Base-by-base conservation (phyloP, 352 stramenopile genomes). In the Albugo laibachii region DNA sequence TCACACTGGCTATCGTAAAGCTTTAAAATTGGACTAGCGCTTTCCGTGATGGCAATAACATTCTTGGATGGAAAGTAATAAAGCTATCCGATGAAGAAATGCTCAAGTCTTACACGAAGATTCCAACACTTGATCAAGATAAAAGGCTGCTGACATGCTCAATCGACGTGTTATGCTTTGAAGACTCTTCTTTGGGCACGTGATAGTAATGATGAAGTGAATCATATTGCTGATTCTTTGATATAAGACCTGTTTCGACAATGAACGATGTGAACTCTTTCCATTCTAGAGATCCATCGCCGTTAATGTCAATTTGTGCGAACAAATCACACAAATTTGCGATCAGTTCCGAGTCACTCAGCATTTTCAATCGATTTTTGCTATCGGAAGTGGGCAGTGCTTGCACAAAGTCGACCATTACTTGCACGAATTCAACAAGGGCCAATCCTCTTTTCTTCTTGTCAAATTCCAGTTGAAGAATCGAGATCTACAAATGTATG, bases 191-290 rank as follows among this genome's bases (percentile, higher is more conserved):
- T 69, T 74, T 86, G 18, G 53, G 57, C 21, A 78, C 66, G 48
- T 83, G 61, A 47, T 83, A 66, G 62, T 89, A 93, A 47, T 68
- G 65, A 53, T 85, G 76, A 41, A 93, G 92, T n/a, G 71, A 86
- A 56, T 86, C 83, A 49, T 71, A 78, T 47, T 87, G 72, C 54
- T 88, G 77, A 55, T 60, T 85, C 49, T 86, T 84, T 41, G 69
- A 66, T 5, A 69, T 80, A 34, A 87, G 64, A 11, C 78, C 82
- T 41, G 73, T 91, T 47, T 94, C 82, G 24, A 94, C 81, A 48
- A 94, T 91, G 59, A 91, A 93, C 13, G 66, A 82, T 44, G 80
- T 94, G 52, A 94, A 93, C 55, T 94, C 81, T 47, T 93, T 80
- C 82, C 81, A 94, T 55, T 93, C 80, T 75, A 93, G 86, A n/a